Evolutionary conservation across 768 basidiomycete genomes (phyloP), one percentile per base, ranked within the genome.

Genomic region (Rickenella mellea): DNA sequence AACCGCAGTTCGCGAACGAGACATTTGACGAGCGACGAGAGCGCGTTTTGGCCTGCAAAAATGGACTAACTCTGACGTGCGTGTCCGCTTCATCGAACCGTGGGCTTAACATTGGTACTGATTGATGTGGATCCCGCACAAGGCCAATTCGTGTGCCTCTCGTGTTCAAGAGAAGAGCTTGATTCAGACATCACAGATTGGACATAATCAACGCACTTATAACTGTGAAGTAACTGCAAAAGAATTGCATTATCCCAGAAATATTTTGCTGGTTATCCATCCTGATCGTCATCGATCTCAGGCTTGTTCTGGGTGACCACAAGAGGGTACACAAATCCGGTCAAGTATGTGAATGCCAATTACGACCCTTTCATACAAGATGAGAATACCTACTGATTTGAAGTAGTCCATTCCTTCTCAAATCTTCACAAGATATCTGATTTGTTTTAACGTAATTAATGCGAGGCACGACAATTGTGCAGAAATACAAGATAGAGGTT

Each of bases 391-490:
- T n/a, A n/a, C n/a, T n/a, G n/a, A n/a, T n/a, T n/a, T n/a, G n/a
- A n/a, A n/a, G n/a, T n/a, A n/a, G n/a, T 26, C 11, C n/a, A 29
- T 3, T 46, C 22, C 4, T 36, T 69, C 24, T 69, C n/a, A n/a
- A n/a, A n/a, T n/a, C n/a, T n/a, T n/a, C n/a, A n/a, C n/a, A n/a
- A n/a, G n/a, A n/a, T n/a, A n/a, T n/a, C n/a, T n/a, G n/a, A n/a
- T n/a, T n/a, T n/a, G n/a, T n/a, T n/a, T n/a, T n/a, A n/a, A n/a
- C n/a, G n/a, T n/a, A n/a, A n/a, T n/a, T n/a, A n/a, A n/a, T n/a
- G n/a, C n/a, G n/a, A n/a, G n/a, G 78, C 15, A 68, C 72, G 14
- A 62, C 71, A 55, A 51, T 79, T 26, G 52, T 76, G 12, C 59
- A 60, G 6, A 58, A 54, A 21, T 78, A 71, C 54, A 66, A 62